Percentiles rank a stretch among this genome's conserved stretches.
Conservation (phyloP, 164 flowering plant species). For the Chimonanthus salicifolius region DNA sequence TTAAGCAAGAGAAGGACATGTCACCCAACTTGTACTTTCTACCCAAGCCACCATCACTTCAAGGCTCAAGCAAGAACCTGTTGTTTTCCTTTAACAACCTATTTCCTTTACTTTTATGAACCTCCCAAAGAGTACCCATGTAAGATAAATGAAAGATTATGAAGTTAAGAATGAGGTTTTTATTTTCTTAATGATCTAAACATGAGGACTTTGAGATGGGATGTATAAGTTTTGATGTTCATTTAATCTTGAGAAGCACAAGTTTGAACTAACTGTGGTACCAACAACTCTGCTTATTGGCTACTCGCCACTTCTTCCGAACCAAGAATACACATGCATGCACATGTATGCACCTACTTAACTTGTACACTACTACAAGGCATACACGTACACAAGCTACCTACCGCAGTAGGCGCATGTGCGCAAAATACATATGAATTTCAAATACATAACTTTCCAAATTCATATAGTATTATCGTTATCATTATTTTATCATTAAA, state of each 20-base stretch:
- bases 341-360: neutral
- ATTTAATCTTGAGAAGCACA: neutral
- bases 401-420: too few species aligned
- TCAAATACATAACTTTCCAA: too few species aligned
- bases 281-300: neutral
- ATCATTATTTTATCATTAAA: too few species aligned
- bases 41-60: neutral
- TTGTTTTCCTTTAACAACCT: neutral
- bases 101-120: neutral
- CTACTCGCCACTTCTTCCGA: neutral
- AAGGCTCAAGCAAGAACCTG: neutral
- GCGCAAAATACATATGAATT: too few species aligned
- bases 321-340: neutral
- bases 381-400: too few species aligned
- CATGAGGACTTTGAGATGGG: neutral
- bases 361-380: too few species aligned
- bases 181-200: too few species aligned
- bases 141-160: neutral
- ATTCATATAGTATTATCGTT: too few species aligned
- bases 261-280: neutral
- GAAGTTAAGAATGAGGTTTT: neutral
- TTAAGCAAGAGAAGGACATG: neutral
- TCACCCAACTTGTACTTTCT: neutral
- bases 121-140: neutral
- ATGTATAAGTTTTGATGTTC: too few species aligned